Percentiles rank a stretch among this genome's conserved stretches.
phyloP scores from a whole-genome alignment of 1,139 yeast species.

The Nadsonia commutata region DNA sequence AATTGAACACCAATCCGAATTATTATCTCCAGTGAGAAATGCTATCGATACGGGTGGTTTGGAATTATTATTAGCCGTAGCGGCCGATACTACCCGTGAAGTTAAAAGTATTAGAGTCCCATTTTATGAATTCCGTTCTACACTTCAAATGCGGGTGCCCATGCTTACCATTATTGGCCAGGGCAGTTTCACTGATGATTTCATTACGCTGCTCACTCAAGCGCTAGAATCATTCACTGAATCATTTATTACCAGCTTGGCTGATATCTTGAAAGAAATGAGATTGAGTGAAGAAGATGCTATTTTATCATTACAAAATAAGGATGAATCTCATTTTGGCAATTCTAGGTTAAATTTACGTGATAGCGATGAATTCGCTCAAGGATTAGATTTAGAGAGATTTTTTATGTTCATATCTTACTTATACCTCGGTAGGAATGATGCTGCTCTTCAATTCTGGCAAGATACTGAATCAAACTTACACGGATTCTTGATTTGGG shows the following conservation, averaged over 20 bases:
- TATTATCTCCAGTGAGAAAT: constrained; percentile 31
- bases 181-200: constrained; percentile 11
- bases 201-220: constrained; percentile 10
- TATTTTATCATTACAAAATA: constrained; percentile 35
- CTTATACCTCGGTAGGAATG: constrained; percentile 48
- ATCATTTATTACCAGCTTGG: constrained; percentile 53
- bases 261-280: constrained; percentile 65
- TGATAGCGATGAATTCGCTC: constrained; percentile 31
- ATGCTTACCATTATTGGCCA: constrained; percentile 8
- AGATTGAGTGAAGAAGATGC: constrained; percentile 77
- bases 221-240: constrained; percentile 33
- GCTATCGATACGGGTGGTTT: constrained; percentile 60
- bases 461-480: constrained; percentile 44
- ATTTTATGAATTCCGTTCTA: constrained; percentile 44
- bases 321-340: constrained; percentile 13
- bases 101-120: constrained; percentile 22
- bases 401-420: constrained; percentile 68
- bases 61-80: constrained; percentile 57
- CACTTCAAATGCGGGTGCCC: constrained; percentile 40
- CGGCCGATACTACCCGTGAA: constrained; percentile 47
- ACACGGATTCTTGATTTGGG: constrained; percentile 79
- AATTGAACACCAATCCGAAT: constrained; percentile 28
- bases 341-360: constrained; percentile 20
- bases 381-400: constrained; percentile 74
- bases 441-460: constrained; percentile 56